Conservation (phyloP, 257 asterid species). For the Ballota nigra region DNA sequence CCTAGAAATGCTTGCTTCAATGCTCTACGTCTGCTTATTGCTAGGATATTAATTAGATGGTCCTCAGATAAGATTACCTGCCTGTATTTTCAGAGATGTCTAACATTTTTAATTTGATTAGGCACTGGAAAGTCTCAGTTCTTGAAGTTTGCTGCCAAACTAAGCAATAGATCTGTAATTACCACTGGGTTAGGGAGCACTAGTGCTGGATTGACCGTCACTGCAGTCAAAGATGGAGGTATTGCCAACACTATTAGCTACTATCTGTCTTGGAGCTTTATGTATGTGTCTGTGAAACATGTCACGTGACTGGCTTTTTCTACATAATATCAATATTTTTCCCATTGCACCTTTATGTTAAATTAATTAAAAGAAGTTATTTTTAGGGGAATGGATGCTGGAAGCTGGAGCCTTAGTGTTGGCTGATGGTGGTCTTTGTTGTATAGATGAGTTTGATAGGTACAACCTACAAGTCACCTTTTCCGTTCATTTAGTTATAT, state of each 20-base stretch:
- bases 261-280: constrained; percentile 19
- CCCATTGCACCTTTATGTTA: constrained; percentile 12
- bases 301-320: background rate
- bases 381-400: constrained; percentile 95
- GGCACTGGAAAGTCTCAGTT: constrained; percentile 99
- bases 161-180: constrained; percentile 93
- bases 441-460: constrained; percentile 99
- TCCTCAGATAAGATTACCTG: background rate
- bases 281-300: background rate
- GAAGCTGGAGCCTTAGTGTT: constrained; percentile 99
- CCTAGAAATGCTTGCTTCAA: background rate
- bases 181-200: constrained; percentile 99
- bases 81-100: constrained; percentile 8
- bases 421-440: constrained; percentile 99
- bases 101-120: constrained; percentile 30
- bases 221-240: constrained; percentile 99
- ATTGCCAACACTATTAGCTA: constrained; percentile 18
- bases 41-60: background rate
- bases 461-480: constrained; percentile 22
- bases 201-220: constrained; percentile 97
- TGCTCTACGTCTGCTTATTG: background rate
- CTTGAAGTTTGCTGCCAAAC: constrained; percentile 91
- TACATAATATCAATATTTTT: constrained; percentile 1
- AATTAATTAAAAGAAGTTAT: constrained; percentile 13
- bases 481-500: constrained; percentile 6